Base-by-base conservation (phyloP, 2,329 filamentous ascomycete species). In the Cucurbitaria berberidis region DNA sequence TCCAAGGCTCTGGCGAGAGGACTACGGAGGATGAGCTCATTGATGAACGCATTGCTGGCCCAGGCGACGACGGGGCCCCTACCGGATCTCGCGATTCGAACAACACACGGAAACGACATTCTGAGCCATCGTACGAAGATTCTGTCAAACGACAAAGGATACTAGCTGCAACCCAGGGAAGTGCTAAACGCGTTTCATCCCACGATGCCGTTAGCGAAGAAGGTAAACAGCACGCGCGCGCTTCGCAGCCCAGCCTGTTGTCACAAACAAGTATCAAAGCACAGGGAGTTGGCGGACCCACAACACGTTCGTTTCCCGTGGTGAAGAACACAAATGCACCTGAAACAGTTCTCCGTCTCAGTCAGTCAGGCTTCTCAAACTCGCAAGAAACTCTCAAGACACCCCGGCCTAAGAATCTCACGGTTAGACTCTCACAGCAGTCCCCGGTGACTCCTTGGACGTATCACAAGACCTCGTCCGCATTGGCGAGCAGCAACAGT, bases 261-360 rank as follows among this genome's bases (percentile, higher is more conserved):
- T 78, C 77, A 4, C 79, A 82, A 58, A 63, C 67, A 27, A 73
- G 69, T 48, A 67, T 65, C 65, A 79, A 74, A 62, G 68, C 74
- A 16, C 74, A 70, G 43, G 69, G 68, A 6, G 47, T 51, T 19
- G 62, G 72, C 58, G 76, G 60, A 71, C 76, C 59, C 66, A 80
- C 57, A 3, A 81, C 78, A 19, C 77, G 91, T 22, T 82, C 81
- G 24, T 96, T 91, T 65, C 83, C 88, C 1, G 84, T 92, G 11
- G 89, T 93, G 19, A 96, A 96, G 74, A 86, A 93, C 62, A 83
- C 87, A 1, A 82, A 86, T 62, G 85, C 90, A 62, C 82, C 84
- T 5, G 81, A 80, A 53, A 89, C 88, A 0, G 78, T 81, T 24
- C 62, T 86, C 40, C 84, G 87, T 39, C 77, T 91, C 26, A 91